phyloP scores from a whole-genome alignment of 75 land plant genomes.

The Larix kaempferi region DNA sequence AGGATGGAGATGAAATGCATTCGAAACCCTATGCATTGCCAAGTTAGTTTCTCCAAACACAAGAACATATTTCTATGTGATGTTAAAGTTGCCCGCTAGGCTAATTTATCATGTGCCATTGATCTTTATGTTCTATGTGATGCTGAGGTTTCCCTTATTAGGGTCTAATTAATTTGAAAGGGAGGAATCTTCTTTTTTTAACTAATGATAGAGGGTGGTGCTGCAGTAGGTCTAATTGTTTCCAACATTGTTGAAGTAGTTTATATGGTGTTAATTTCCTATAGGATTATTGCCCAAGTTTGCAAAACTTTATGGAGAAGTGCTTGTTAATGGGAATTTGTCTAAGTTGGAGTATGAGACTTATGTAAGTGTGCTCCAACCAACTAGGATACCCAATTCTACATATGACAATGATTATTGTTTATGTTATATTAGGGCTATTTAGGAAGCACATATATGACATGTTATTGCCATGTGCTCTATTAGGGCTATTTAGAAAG shows the following conservation, averaged over 20 bases:
- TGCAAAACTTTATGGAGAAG: conserved; percentile 77
- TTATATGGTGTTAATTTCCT: conserved; percentile 1
- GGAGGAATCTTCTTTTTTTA: too few species aligned
- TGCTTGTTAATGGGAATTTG: conserved; percentile 67
- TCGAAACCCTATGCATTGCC: too few species aligned
- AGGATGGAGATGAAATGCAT: too few species aligned
- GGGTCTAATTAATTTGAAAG: too few species aligned
- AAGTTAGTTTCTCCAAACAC: too few species aligned
- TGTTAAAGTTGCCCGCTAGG: too few species aligned
- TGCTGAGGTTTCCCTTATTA: too few species aligned
- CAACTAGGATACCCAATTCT: background rate
- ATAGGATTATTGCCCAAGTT: conserved; percentile 55
- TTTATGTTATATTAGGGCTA: background rate
- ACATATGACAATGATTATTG: background rate
- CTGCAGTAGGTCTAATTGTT: too few species aligned
- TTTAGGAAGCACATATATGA: background rate
- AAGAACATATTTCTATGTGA: too few species aligned
- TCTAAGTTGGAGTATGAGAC: conserved; percentile 56
- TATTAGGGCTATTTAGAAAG: background rate
- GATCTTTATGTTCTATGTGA: too few species aligned
- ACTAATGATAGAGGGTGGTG: too few species aligned
- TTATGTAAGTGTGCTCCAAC: conserved; percentile 62
- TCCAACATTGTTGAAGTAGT: conserved; percentile 3
- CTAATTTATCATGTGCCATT: too few species aligned
- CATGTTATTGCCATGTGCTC: background rate